These are phyloP conservation scores for Tremellales sp. DNA, from an alignment of 1,284 basidiomycete species.

Conservation along the genomic window DNA sequence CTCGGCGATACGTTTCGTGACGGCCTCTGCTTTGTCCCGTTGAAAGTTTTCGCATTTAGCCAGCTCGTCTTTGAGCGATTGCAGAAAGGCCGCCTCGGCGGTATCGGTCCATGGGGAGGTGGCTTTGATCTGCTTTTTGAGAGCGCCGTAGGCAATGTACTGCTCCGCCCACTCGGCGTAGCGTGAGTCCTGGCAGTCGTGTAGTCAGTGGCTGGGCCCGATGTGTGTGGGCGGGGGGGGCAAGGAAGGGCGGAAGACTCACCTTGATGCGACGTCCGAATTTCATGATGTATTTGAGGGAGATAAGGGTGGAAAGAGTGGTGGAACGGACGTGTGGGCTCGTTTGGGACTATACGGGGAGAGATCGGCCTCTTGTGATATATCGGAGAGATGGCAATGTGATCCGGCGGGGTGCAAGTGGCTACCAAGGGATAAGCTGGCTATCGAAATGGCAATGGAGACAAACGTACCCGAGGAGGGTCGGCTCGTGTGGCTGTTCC, in stretches of 20 bases:
- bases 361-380: too few relatives aligned
- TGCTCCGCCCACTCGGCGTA: conserved; percentile 87
- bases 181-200: conserved; percentile 62
- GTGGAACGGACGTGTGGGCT: too few relatives aligned
- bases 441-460: too few relatives aligned
- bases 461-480: too few relatives aligned
- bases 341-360: too few relatives aligned
- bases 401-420: too few relatives aligned
- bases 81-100: conserved; percentile 77
- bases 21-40: conserved; percentile 80
- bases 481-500: too few relatives aligned
- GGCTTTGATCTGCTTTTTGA: conserved; percentile 82
- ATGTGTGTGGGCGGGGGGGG: conserved; percentile 1
- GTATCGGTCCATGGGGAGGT: conserved; percentile 61
- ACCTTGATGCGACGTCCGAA: conserved; percentile 85
- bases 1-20: conserved; percentile 70
- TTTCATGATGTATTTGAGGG: conserved; percentile 76
- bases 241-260: conserved; percentile 33
- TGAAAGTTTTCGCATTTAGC: conserved; percentile 97
- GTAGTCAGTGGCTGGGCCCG: conserved; percentile 5
- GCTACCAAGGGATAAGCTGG: too few relatives aligned
- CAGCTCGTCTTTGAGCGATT: conserved; percentile 76
- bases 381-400: too few relatives aligned
- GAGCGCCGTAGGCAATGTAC: conserved; percentile 81
- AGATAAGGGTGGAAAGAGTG: too few relatives aligned